Evolutionary conservation across 805 yeast species (phyloP).

Genomic region (Candida fluviatilis): DNA sequence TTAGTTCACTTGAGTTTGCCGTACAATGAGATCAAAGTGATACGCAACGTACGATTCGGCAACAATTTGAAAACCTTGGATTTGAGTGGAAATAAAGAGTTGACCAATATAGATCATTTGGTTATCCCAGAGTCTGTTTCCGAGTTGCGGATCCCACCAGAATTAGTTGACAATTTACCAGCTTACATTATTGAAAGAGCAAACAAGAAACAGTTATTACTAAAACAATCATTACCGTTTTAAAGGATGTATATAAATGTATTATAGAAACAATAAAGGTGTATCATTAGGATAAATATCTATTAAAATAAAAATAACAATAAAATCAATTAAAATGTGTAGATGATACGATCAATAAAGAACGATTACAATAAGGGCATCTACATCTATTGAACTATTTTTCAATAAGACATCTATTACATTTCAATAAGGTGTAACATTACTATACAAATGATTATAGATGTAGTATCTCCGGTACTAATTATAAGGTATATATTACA

Average conservation of each 20-base stretch:
- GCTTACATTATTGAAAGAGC: constrained; percentile 36
- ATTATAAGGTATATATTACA: no score
- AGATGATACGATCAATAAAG: no score
- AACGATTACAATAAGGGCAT: no score
- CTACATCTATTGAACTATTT: no score
- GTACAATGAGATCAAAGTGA: constrained; percentile 35
- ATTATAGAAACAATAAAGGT: no score
- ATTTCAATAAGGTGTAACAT: no score
- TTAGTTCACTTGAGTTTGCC: constrained; percentile 30
- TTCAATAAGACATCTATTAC: no score
- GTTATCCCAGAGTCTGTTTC: constrained; percentile 33
- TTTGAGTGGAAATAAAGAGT: constrained; percentile 40
- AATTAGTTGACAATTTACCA: constrained; percentile 32
- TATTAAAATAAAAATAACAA: no score
- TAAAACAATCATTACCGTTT: constrained; percentile 27
- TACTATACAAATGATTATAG: not conserved
- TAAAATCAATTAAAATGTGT: no score
- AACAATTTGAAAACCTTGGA: constrained; percentile 29
- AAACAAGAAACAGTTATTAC: constrained; percentile 27
- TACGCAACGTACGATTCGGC: constrained; percentile 36
- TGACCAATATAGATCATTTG: constrained; percentile 33
- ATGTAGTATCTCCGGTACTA: no score
- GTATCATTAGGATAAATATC: constrained; percentile 1
- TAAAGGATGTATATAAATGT: constrained; percentile 4
- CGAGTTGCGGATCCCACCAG: constrained; percentile 34